A percentile compares a stretch with the other conserved stretches of the same genome.
Conservation (phyloP, 2,329 filamentous ascomycete species). For the Ceratocystis alfenasii region DNA sequence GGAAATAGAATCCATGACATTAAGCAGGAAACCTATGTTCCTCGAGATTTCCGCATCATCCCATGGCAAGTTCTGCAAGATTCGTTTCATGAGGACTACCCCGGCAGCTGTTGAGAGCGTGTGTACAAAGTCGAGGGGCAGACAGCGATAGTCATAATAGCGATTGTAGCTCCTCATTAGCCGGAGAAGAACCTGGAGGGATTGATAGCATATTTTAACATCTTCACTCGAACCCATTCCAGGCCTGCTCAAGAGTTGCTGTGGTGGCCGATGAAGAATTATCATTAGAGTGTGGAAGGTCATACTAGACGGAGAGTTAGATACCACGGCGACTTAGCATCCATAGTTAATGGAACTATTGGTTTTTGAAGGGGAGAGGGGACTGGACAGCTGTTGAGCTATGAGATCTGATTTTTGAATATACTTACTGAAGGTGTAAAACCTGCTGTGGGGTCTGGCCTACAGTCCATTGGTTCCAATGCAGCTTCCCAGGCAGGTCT, state of each 20-base stretch:
- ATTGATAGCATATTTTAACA: constrained; percentile 40
- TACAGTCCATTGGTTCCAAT: constrained; percentile 42
- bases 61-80: constrained; percentile 32
- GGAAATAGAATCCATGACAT: constrained; percentile 42
- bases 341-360: too few species aligned
- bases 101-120: constrained; percentile 38
- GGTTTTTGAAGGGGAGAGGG: neutral
- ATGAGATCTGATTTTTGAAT: too few species aligned
- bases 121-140: constrained; percentile 39
- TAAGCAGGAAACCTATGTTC: constrained; percentile 38
- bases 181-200: constrained; percentile 35
- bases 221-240: constrained; percentile 34
- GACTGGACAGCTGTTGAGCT: neutral
- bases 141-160: constrained; percentile 34
- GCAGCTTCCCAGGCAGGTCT: constrained; percentile 35
- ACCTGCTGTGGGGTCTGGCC: constrained; percentile 36
- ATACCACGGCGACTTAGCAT: neutral
- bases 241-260: constrained; percentile 33
- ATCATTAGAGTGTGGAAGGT: constrained; percentile 41
- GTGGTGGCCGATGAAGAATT: constrained; percentile 39
- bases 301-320: constrained; percentile 27
- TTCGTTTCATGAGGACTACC: constrained; percentile 37
- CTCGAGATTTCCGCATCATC: constrained; percentile 37
- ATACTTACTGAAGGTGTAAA: constrained; percentile 33
- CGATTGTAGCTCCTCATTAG: constrained; percentile 35